A percentile compares a stretch with the other conserved stretches of the same genome.
phyloP scores from a whole-genome alignment of 805 yeast genomes.

The Phaffomyces antillensis region DNA sequence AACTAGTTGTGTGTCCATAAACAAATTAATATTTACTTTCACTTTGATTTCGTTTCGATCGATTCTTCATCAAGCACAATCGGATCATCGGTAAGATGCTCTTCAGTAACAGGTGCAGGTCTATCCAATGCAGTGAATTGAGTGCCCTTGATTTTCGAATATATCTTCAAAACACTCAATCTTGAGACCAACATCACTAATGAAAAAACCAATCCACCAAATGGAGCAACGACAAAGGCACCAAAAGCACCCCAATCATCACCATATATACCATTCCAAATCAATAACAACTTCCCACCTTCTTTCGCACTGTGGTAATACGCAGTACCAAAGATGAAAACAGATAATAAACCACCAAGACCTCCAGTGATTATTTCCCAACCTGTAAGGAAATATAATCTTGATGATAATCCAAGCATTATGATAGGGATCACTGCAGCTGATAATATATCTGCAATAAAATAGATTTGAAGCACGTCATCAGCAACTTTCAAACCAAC shows the following conservation, averaged over 20 bases:
- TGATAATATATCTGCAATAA: conserved; percentile 86
- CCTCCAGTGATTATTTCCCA: conserved; percentile 82
- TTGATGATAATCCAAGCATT: conserved; percentile 66
- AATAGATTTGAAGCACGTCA: conserved; percentile 76
- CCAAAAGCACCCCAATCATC: conserved; percentile 94
- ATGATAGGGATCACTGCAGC: conserved; percentile 81
- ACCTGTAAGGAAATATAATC: conserved; percentile 65
- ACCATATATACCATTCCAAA: conserved; percentile 74
- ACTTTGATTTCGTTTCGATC: not conserved
- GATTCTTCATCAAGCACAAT: conserved; percentile 3
- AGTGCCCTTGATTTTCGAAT: conserved; percentile 13
- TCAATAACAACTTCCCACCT: conserved; percentile 69
- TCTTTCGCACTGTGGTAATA: conserved; percentile 66
- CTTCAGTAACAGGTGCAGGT: conserved; percentile 9
- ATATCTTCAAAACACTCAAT: conserved; percentile 24
- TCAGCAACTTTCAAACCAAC: conserved; percentile 79
- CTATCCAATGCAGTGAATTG: conserved; percentile 30
- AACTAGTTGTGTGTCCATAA: not conserved
- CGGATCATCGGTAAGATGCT: too few relatives aligned
- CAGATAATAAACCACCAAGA: conserved; percentile 70
- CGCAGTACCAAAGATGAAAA: conserved; percentile 76
- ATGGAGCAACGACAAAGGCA: conserved; percentile 87
- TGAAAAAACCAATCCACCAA: conserved; percentile 64
- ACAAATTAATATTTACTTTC: not conserved
- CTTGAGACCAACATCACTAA: conserved; percentile 44